Percentiles rank a stretch among this genome's conserved stretches.
Conservation (phyloP, 2,329 filamentous ascomycete species). For the Aspergillus persii region DNA sequence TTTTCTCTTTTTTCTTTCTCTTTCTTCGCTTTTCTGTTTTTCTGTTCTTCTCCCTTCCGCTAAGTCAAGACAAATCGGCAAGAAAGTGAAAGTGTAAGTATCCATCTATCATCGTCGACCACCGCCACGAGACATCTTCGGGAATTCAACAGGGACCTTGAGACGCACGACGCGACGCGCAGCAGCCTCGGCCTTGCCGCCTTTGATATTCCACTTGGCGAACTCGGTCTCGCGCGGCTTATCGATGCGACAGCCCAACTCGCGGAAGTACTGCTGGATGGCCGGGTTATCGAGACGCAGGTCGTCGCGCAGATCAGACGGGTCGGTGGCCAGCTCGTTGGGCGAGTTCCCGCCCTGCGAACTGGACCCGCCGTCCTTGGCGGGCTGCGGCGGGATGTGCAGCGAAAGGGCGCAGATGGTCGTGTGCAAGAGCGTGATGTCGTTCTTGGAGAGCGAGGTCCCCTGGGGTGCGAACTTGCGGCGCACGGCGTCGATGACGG, state of each 20-base stretch:
- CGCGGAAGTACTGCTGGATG: conserved; percentile 44
- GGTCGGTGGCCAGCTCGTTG: conserved; percentile 43
- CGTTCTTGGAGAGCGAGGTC: conserved; percentile 35
- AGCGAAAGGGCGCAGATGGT: conserved; percentile 47
- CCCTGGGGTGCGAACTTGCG: conserved; percentile 42
- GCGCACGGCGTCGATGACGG: conserved; percentile 41
- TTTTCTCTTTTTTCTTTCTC: too few species aligned
- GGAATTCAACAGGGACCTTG: conserved; percentile 77
- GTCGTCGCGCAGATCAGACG: conserved; percentile 46
- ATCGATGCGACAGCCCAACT: conserved; percentile 46
- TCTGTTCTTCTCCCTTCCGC: too few species aligned
- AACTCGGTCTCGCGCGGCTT: conserved; percentile 42
- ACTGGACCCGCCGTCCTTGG: conserved; percentile 35
- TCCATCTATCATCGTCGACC: conserved; percentile 16
- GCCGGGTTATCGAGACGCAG: conserved; percentile 38
- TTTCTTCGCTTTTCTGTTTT: too few species aligned
- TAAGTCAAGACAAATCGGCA: too few species aligned
- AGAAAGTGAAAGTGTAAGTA: too few species aligned
- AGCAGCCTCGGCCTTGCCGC: conserved; percentile 59
- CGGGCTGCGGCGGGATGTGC: conserved; percentile 44
- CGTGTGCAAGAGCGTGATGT: conserved; percentile 44
- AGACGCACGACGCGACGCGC: conserved; percentile 63
- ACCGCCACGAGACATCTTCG: conserved; percentile 55
- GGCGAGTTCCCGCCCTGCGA: conserved; percentile 35
- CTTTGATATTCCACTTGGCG: conserved; percentile 48